These are phyloP conservation scores for Ceratocystis diversiconidia DNA, from an alignment of 2,329 filamentous ascomycete species.

Conservation along the genomic window DNA sequence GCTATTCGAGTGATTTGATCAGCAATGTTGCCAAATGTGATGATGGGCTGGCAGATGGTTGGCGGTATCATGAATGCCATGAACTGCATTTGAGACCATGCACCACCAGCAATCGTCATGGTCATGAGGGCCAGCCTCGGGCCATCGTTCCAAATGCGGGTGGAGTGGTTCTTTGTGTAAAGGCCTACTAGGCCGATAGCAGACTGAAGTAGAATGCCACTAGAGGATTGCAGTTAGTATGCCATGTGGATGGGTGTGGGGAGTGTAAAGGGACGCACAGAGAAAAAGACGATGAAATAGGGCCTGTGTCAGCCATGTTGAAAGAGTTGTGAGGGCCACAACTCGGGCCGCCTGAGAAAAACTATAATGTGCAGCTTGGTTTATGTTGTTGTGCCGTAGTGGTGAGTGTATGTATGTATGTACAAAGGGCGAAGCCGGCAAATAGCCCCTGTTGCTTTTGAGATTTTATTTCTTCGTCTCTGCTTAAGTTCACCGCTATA, in stretches of 20 bases:
- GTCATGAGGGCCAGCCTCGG: constrained; percentile 49
- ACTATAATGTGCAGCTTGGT: not conserved
- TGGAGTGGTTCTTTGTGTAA: constrained; percentile 34
- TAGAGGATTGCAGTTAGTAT: constrained; percentile 41
- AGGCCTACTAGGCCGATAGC: constrained; percentile 33
- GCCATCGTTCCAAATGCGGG: constrained; percentile 39
- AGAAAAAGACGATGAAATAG: constrained; percentile 17
- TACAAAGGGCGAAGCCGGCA: not conserved
- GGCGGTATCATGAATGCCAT: constrained; percentile 33
- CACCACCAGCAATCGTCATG: constrained; percentile 36
- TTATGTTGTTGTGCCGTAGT: not conserved
- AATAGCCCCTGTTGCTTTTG: not conserved
- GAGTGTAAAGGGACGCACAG: constrained; percentile 31
- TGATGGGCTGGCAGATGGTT: constrained; percentile 36
- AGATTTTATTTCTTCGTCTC: not conserved
- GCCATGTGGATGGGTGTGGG: constrained; percentile 31
- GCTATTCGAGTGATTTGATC: constrained; percentile 42
- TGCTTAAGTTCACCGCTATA: constrained; percentile 1
- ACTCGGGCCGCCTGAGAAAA: not conserved
- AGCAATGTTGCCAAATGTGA: constrained; percentile 39
- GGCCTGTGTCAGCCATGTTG: constrained; percentile 9
- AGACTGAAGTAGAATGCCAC: constrained; percentile 41
- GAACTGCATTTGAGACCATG: constrained; percentile 42
- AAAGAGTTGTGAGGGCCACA: not conserved
- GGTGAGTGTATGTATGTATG: not conserved